Evolutionary conservation across 306 rosid genomes (phyloP), one percentile per base, ranked within the genome.

Genomic region (Vigna unguiculata): DNA sequence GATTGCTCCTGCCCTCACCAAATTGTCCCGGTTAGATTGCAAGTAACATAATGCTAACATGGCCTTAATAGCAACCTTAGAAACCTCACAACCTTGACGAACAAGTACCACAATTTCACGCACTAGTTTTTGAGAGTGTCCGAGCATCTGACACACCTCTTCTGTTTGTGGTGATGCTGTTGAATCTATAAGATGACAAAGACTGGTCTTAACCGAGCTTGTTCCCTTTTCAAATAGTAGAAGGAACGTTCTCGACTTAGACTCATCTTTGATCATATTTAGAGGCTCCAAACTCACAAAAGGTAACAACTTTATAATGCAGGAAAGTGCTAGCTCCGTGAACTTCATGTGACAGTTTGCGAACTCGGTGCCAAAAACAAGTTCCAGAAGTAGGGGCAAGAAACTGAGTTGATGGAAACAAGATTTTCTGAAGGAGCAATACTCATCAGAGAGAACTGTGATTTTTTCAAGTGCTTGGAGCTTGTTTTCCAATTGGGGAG

Each of bases 321-420:
- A 90, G 76, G 81, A 83, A 78, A 94, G 90, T 51, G 90, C 89
- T 11, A 83, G 20, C 83, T 87, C 98, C 14, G 67, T 57, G 48
- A 90, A 85, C 45, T 81, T 81, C 54, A 76, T 58, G 43, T 75
- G 48, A 22, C 52, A 55, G 32, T 81, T 71, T 30, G 89, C 60
- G 75, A 74, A 59, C 22, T 72, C 49, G 17, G 48, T 30, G 22
- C 83, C 90, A 69, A 94, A 85, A 71, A 82, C 88, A 2, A 86
- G 88, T 63, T 90, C 90, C 45, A 94, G 58, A 21, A 94, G 91
- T 40, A 94, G 40, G 49, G 93, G 81, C 75, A 94, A 86, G 89
- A 88, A 91, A 43, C 89, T 84, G 48, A 93, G 54, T 73, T 86
- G 91, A 32, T 83, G 59, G 71, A 91, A 82, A 52, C 87, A 86